These are phyloP conservation scores for Nicotiana sylvestris DNA, from an alignment of 257 asterid species.

Conservation along the genomic window DNA sequence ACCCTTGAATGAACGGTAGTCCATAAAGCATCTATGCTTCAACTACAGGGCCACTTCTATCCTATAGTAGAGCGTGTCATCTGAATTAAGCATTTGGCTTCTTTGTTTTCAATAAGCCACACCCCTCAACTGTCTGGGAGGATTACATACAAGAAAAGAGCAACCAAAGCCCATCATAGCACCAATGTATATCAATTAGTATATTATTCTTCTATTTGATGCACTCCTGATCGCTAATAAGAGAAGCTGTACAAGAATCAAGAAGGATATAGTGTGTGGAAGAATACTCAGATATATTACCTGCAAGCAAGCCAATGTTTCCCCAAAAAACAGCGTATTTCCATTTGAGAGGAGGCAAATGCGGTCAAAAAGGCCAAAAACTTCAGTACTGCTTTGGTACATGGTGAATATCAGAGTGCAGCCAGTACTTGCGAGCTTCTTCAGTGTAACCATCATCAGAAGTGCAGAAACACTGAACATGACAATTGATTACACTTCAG, in stretches of 20 bases:
- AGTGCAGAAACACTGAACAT: slow-evolving; percentile 86
- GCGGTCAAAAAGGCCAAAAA: slow-evolving; percentile 95
- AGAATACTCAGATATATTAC: slow-evolving; percentile 35
- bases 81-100: background rate
- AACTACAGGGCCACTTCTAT: background rate
- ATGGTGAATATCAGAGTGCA: slow-evolving; percentile 94
- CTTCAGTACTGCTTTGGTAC: slow-evolving; percentile 98
- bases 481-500: slow-evolving; percentile 15
- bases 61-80: background rate
- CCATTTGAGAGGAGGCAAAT: slow-evolving; percentile 99
- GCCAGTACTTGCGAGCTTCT: slow-evolving; percentile 96
- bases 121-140: background rate
- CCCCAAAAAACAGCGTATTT: slow-evolving; percentile 96
- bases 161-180: background rate
- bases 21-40: background rate
- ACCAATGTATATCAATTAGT: background rate
- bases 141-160: slow-evolving; percentile 1
- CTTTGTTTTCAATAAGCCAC: background rate
- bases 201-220: background rate
- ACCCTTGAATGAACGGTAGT: background rate
- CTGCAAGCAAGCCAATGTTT: slow-evolving; percentile 98
- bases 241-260: slow-evolving; percentile 5
- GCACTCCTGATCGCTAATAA: background rate
- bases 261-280: background rate
- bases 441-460: slow-evolving; percentile 95